phyloP scores from a whole-genome alignment of 352 stramenopile genomes.

The Globisporangium radiosum region DNA sequence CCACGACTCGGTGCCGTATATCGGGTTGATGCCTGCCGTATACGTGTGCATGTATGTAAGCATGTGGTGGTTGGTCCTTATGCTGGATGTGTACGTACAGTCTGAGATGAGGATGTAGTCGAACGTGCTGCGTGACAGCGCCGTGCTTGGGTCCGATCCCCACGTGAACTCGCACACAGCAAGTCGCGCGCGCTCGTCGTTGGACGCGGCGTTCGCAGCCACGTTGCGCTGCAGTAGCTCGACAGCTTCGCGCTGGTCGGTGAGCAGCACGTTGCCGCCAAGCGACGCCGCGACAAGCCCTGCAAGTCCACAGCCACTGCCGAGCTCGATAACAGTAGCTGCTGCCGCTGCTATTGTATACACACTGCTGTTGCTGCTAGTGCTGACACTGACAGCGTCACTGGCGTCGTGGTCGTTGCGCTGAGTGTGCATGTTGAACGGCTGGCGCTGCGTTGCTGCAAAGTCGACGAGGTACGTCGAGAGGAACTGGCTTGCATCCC shows the following conservation, averaged over 20 bases:
- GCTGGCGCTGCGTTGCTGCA: slow-evolving; percentile 9
- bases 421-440: slow-evolving; percentile 6
- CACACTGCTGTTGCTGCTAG: neutral
- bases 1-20: slow-evolving; percentile 79
- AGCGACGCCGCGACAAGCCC: slow-evolving; percentile 58
- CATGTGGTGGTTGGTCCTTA: neutral
- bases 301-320: slow-evolving; percentile 70
- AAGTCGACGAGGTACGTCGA: slow-evolving; percentile 48
- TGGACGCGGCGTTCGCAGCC: slow-evolving; percentile 33
- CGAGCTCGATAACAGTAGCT: slow-evolving; percentile 56
- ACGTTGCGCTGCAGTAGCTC: slow-evolving; percentile 63
- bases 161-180: slow-evolving; percentile 54
- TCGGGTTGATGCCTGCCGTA: slow-evolving; percentile 64
- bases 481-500: slow-evolving; percentile 65
- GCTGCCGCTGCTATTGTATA: neutral
- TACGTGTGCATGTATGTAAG: neutral
- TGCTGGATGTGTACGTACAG: slow-evolving; percentile 30
- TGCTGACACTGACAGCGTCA: too few species aligned
- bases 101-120: slow-evolving; percentile 75
- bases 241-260: slow-evolving; percentile 61
- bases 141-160: slow-evolving; percentile 26
- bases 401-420: neutral
- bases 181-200: slow-evolving; percentile 28
- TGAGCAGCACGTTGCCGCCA: slow-evolving; percentile 63
- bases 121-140: slow-evolving; percentile 24